Evolutionary conservation across 75 land plant species (phyloP), one percentile per base, ranked within the genome.

Genomic region (Picea sitchensis): DNA sequence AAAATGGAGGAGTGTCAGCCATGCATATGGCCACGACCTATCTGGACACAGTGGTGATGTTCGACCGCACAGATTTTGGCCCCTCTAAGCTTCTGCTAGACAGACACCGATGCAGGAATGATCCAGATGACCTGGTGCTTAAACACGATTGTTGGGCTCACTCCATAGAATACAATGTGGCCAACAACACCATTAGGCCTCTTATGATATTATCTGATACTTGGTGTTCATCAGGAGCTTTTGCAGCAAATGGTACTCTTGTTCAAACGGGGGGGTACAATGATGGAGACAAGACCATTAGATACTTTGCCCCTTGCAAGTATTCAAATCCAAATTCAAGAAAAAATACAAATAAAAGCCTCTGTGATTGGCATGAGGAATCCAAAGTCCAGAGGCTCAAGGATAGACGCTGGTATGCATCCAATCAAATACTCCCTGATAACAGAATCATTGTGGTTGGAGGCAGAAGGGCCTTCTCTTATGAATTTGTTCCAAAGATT

Each of bases 211-310:
- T 79, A 73, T 82, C 98, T 32, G 95, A 95, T 80, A 86, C 90
- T 12, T 95, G 91, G 92, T 93, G 96, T 86, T 91, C 94, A 63
- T 88, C 94, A 32, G 96, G 83, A 18, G 61, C 86, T 8, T 76
- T 90, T 75, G 59, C 75, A 38, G 83, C 92, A 31, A 44, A 95
- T 80, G 98, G 96, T 18, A 80, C 89, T 34, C 87, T 95, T 38
- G 58, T 91, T 73, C 98, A 95, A 67, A 85, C 94, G 51, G 98
- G 98, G 58, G 98, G 96, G 17, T 90, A 77, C 89, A 81, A 80
- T 61, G 87, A 87, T 64, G 94, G 98, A 8, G 84, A 85, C 21
- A 81, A 36, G 11, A 81, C n/a, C 20, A 76, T 88, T 51, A 80
- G 94, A 1, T 17, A 32, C 36, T 76, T 92, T 81, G 32, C 64